These are phyloP conservation scores for Melastoma malabathricum DNA, from an alignment of 345 rosid species.

Conservation along the genomic window DNA sequence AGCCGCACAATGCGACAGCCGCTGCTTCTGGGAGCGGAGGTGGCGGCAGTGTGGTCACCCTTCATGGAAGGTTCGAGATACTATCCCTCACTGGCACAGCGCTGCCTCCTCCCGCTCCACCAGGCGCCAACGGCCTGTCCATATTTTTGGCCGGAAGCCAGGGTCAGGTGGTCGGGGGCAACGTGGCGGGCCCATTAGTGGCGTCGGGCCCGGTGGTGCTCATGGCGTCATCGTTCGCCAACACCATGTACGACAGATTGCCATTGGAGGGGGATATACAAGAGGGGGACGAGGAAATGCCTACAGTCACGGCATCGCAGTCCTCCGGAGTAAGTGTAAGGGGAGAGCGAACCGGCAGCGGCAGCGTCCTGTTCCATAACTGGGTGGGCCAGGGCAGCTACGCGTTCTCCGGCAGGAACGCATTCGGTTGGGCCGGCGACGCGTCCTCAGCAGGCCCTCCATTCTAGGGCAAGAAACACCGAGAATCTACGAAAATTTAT, in stretches of 20 bases:
- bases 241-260: slow-evolving; percentile 61
- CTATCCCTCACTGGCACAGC: slow-evolving; percentile 53
- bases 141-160: slow-evolving; percentile 61
- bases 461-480: slow-evolving; percentile 23
- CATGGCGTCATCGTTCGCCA: slow-evolving; percentile 60
- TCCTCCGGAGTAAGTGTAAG: slow-evolving; percentile 22
- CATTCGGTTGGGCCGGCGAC: slow-evolving; percentile 29
- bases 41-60: slow-evolving; percentile 18
- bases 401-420: slow-evolving; percentile 34
- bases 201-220: slow-evolving; percentile 61
- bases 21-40: slow-evolving; percentile 33
- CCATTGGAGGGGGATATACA: slow-evolving; percentile 38
- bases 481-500: no score
- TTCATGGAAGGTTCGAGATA: slow-evolving; percentile 66
- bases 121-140: slow-evolving; percentile 52
- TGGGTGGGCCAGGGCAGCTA: slow-evolving; percentile 39
- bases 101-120: slow-evolving; percentile 63
- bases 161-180: slow-evolving; percentile 68
- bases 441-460: slow-evolving; percentile 17
- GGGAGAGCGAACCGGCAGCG: slow-evolving; percentile 16
- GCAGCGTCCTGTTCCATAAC: slow-evolving; percentile 37
- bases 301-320: slow-evolving; percentile 22
- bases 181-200: slow-evolving; percentile 48
- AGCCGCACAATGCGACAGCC: slow-evolving; percentile 18
- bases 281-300: not conserved